Conservation (phyloP, 768 basidiomycete species). For the Pluteus cervinus region DNA sequence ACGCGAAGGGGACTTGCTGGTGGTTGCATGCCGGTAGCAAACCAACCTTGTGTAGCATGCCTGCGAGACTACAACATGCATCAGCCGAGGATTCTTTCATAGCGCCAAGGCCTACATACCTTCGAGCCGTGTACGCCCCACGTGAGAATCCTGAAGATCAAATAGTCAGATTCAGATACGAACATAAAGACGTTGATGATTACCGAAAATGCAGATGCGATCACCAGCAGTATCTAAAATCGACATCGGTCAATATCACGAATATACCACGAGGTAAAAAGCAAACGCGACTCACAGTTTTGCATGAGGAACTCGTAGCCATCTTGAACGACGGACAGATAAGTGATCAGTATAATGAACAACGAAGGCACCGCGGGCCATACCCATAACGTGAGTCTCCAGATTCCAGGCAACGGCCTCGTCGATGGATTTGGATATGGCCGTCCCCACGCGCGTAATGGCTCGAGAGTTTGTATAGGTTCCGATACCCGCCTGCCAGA, state of each 20-base stretch:
- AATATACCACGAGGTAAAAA: background rate
- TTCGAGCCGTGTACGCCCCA: slow-evolving; percentile 57
- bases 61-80: slow-evolving; percentile 28
- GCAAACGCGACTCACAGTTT: slow-evolving; percentile 2
- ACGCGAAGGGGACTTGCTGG: slow-evolving; percentile 59
- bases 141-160: slow-evolving; percentile 43
- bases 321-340: background rate
- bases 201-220: slow-evolving; percentile 56
- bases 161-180: background rate
- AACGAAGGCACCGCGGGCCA: slow-evolving; percentile 4
- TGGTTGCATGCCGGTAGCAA: slow-evolving; percentile 37
- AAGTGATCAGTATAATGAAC: background rate
- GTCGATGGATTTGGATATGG: slow-evolving; percentile 37
- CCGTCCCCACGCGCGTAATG: slow-evolving; percentile 26
- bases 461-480: slow-evolving; percentile 38
- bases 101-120: slow-evolving; percentile 17
- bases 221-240: slow-evolving; percentile 41
- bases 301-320: slow-evolving; percentile 9
- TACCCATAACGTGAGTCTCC: slow-evolving; percentile 43
- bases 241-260: background rate
- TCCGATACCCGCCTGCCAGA: slow-evolving; percentile 42
- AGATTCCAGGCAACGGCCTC: slow-evolving; percentile 45
- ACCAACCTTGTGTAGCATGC: slow-evolving; percentile 47
- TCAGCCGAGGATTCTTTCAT: background rate
- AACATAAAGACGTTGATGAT: background rate